Conservation (phyloP, 2,329 filamentous ascomycete genomes). For the Xylariaceae sp. region DNA sequence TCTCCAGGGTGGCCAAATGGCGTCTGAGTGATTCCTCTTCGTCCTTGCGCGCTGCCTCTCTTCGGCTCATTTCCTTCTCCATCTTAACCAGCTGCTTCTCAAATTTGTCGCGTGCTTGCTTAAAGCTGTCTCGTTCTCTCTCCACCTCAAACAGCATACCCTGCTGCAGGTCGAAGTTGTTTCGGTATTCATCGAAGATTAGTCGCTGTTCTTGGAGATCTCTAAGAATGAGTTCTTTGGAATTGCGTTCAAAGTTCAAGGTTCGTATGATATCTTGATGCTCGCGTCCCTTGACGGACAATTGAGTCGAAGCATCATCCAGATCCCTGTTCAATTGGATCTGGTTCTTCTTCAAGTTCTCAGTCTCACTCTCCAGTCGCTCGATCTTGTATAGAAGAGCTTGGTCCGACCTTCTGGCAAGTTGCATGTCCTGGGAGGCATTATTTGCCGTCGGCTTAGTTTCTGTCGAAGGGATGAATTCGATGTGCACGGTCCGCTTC, state of each 20-base stretch:
- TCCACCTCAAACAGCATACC: conserved; percentile 36
- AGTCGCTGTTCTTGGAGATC: conserved; percentile 41
- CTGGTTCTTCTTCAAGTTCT: conserved; percentile 36
- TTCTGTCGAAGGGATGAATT: conserved; percentile 30
- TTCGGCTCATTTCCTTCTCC: conserved; percentile 29
- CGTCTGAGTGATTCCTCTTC: conserved; percentile 31
- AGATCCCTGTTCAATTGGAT: conserved; percentile 37
- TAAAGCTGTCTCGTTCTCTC: conserved; percentile 40
- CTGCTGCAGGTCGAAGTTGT: conserved; percentile 39
- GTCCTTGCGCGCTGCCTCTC: conserved; percentile 28
- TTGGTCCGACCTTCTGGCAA: conserved; percentile 32
- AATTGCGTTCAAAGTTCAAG: conserved; percentile 35
- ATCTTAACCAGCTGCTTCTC: conserved; percentile 31
- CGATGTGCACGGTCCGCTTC: conserved; percentile 37
- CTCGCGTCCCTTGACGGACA: conserved; percentile 33
- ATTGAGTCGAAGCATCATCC: conserved; percentile 34
- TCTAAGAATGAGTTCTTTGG: conserved; percentile 38
- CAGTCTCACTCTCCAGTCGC: conserved; percentile 40
- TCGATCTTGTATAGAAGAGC: conserved; percentile 40
- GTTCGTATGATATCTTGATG: conserved; percentile 36
- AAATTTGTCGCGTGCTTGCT: conserved; percentile 30
- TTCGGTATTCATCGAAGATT: conserved; percentile 40
- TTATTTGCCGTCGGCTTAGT: neutral
- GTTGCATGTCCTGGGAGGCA: conserved; percentile 30
- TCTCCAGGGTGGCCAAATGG: conserved; percentile 30